phyloP scores from a whole-genome alignment of 371 early-diverging fungal species.

The Dinochytrium kinnereticum region DNA sequence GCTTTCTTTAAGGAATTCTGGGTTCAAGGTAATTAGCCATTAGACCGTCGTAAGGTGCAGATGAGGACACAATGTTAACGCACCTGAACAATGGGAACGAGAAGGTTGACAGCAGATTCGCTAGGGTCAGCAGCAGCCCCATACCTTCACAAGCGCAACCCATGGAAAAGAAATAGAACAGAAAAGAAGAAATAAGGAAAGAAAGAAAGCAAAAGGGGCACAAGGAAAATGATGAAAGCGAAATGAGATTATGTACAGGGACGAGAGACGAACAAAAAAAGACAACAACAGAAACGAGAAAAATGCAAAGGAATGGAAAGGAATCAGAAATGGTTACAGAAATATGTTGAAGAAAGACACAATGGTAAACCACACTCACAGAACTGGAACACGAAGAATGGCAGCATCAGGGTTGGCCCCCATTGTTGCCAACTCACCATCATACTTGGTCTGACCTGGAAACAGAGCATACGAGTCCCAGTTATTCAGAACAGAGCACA shows the following conservation, averaged over 20 bases:
- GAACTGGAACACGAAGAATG: constrained; percentile 79
- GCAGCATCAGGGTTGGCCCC: constrained; percentile 62
- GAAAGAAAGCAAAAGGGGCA: too few species aligned
- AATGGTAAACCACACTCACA: constrained; percentile 57
- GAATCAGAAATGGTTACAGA: too few species aligned
- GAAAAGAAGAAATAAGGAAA: not conserved
- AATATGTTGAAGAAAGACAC: not conserved
- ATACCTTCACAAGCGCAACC: constrained; percentile 45
- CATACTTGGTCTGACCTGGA: constrained; percentile 73
- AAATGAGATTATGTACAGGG: too few species aligned
- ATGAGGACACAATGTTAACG: constrained; percentile 6
- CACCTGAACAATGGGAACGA: constrained; percentile 69
- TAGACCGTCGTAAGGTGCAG: not conserved
- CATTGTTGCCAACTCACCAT: constrained; percentile 72
- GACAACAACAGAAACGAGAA: not conserved
- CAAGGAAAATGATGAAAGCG: too few species aligned
- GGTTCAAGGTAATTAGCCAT: not conserved
- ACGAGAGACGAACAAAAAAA: not conserved
- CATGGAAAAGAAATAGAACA: too few species aligned
- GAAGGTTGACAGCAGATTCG: constrained; percentile 79
- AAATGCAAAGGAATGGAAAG: not conserved
- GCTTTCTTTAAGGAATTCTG: constrained; percentile 33
- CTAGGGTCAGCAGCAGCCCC: constrained; percentile 68
- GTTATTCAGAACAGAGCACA: too few species aligned
- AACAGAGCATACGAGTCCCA: too few species aligned